phyloP scores from a whole-genome alignment of 345 rosid genomes.

The Lepidium didymum region DNA sequence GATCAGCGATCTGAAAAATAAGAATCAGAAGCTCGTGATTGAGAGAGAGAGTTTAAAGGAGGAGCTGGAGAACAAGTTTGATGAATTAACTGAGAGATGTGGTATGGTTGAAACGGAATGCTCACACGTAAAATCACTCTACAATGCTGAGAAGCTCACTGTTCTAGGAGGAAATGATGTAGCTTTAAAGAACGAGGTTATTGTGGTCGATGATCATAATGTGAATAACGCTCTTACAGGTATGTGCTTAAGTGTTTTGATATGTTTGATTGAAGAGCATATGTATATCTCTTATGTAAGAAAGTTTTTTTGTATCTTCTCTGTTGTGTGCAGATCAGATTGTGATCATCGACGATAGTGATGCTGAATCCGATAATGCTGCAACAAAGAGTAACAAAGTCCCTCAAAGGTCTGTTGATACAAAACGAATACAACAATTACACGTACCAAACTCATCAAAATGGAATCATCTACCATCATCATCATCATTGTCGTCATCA shows the following conservation, averaged over 20 bases:
- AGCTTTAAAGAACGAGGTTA: background rate
- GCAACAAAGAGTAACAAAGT: background rate
- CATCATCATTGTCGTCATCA: background rate
- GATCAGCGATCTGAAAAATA: background rate
- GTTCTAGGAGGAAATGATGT: background rate
- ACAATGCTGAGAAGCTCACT: background rate
- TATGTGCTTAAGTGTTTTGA: background rate
- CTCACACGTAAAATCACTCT: background rate
- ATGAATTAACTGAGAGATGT: background rate
- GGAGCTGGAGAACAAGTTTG: background rate
- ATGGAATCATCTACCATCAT: background rate
- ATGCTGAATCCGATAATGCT: background rate
- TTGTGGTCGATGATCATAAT: background rate
- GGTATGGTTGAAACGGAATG: background rate
- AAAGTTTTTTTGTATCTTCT: background rate
- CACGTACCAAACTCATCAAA: background rate
- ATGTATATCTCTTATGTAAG: background rate
- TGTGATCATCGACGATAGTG: constrained; percentile 9
- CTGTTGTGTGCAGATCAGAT: constrained; percentile 9
- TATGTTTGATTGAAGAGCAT: background rate
- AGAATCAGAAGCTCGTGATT: background rate
- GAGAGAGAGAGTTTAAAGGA: background rate
- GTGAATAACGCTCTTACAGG: background rate
- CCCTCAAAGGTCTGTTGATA: background rate
- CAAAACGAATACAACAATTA: background rate